phyloP scores from a whole-genome alignment of 129 eudicot genomes.

The Centella asiatica region DNA sequence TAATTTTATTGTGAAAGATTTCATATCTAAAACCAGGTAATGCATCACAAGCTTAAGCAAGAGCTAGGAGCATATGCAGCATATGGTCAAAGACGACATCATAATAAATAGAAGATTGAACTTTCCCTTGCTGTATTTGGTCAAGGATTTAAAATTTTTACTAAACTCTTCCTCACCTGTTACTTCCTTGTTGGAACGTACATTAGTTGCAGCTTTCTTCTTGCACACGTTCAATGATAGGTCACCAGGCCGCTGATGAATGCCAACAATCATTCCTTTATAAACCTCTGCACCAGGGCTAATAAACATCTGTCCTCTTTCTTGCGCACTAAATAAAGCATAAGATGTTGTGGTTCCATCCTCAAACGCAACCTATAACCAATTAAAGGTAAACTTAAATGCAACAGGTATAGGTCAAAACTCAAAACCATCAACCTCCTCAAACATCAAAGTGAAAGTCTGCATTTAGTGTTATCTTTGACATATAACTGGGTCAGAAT shows the following conservation, averaged over 20 bases:
- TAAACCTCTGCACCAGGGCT: slow-evolving; percentile 77
- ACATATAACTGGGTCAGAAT: too few species aligned
- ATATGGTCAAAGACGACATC: too few species aligned
- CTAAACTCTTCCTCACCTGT: slow-evolving; percentile 43
- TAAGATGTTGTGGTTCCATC: slow-evolving; percentile 80
- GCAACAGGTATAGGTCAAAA: neutral
- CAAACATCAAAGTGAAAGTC: too few species aligned
- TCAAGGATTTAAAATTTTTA: neutral
- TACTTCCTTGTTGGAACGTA: slow-evolving; percentile 88
- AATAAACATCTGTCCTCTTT: slow-evolving; percentile 78
- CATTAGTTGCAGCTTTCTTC: slow-evolving; percentile 93
- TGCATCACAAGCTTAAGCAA: too few species aligned
- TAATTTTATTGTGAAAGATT: too few species aligned
- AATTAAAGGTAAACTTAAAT: slow-evolving; percentile 4
- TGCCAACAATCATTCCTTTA: slow-evolving; percentile 87
- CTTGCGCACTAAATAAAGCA: slow-evolving; percentile 86
- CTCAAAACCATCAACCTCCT: too few species aligned
- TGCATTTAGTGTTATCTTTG: too few species aligned
- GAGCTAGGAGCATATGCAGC: too few species aligned
- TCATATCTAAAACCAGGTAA: too few species aligned
- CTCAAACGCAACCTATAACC: slow-evolving; percentile 73
- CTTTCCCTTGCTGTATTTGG: neutral
- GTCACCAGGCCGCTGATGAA: slow-evolving; percentile 96
- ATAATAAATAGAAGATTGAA: too few species aligned
- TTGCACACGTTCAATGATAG: slow-evolving; percentile 82